phyloP scores from a whole-genome alignment of 192 early-diverging fungal genomes.

The Thoreauomyces humboldtii region DNA sequence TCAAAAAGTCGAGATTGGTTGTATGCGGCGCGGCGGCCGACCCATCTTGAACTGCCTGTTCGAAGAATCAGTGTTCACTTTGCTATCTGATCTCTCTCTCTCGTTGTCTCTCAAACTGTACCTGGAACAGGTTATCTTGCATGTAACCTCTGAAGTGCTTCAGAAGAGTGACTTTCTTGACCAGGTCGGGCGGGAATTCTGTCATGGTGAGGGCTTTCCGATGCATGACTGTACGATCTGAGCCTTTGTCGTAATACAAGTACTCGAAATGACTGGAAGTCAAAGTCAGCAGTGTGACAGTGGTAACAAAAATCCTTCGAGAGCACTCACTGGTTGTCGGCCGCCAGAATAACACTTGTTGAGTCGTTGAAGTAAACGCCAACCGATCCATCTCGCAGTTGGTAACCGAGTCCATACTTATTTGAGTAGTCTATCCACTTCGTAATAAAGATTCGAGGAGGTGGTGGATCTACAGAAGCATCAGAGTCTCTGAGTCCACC shows the following conservation, averaged over 20 bases:
- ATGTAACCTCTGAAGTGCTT: slow-evolving; percentile 63
- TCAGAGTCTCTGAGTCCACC: background rate
- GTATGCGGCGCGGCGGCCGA: background rate
- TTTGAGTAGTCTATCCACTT: slow-evolving; percentile 86
- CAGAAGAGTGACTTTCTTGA: slow-evolving; percentile 64
- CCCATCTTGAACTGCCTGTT: background rate
- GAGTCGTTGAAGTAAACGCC: slow-evolving; percentile 91
- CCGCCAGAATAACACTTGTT: slow-evolving; percentile 66
- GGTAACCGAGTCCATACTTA: slow-evolving; percentile 89
- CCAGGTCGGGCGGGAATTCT: slow-evolving; percentile 46
- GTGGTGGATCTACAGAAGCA: slow-evolving; percentile 1
- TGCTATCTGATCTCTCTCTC: too few species aligned
- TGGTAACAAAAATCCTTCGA: background rate
- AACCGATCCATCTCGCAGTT: slow-evolving; percentile 76
- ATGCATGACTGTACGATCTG: slow-evolving; percentile 32
- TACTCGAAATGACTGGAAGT: slow-evolving; percentile 43
- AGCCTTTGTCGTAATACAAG: slow-evolving; percentile 36
- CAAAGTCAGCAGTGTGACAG: background rate
- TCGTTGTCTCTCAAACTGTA: background rate
- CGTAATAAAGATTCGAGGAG: slow-evolving; percentile 64
- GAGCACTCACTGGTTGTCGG: slow-evolving; percentile 51
- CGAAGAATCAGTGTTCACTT: too few species aligned
- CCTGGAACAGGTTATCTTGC: slow-evolving; percentile 49
- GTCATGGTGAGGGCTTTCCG: slow-evolving; percentile 35
- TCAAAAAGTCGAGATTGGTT: slow-evolving; percentile 47